These are phyloP conservation scores for Alloteropsis angusta DNA, from an alignment of 202 grass and related monocot genomes.

Conservation along the genomic window DNA sequence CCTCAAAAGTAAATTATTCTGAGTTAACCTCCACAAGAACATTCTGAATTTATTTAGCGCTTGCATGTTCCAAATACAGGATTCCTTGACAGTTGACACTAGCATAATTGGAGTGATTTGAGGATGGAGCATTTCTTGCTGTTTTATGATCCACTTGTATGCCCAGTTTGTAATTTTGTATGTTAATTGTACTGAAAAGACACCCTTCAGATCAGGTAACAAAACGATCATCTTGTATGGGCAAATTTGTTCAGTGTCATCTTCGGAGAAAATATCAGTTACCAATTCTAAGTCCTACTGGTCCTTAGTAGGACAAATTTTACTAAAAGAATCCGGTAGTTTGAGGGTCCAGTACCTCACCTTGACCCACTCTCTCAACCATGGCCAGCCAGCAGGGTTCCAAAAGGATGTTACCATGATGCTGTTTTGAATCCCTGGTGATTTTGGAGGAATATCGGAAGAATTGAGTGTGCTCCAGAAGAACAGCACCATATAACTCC, in stretches of 20 bases:
- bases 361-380: neutral
- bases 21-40: neutral
- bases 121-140: neutral
- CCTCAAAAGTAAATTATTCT: neutral
- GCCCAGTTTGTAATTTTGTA: neutral
- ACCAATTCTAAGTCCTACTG: neutral
- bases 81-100: no score
- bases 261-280: neutral
- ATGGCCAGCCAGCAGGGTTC: neutral
- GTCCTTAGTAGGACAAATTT: neutral
- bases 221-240: neutral
- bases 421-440: neutral
- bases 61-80: neutral
- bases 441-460: constrained; percentile 6
- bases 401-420: neutral
- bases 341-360: constrained; percentile 19
- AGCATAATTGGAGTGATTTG: neutral
- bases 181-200: neutral
- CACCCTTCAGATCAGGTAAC: neutral
- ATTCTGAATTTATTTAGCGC: neutral
- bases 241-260: neutral
- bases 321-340: neutral
- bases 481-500: neutral
- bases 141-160: neutral
- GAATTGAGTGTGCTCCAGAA: neutral